Base-by-base conservation (phyloP, 1,284 basidiomycete species). In the Malassezia sp. region DNA sequence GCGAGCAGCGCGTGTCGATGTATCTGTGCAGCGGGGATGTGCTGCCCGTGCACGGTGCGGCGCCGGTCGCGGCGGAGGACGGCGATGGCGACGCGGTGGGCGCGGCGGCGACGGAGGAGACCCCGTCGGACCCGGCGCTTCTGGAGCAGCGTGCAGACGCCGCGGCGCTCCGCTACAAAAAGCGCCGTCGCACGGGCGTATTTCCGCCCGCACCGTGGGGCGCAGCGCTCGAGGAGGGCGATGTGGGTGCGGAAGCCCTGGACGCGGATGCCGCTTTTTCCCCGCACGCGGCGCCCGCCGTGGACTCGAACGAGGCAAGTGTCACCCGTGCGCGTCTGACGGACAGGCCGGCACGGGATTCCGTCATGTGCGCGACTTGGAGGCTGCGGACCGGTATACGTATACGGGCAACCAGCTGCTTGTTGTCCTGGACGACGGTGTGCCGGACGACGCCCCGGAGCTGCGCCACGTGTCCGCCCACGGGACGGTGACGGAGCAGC, bases 1-100 rank as follows among this genome's bases (percentile, higher is more conserved):
- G 56, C n/a, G 51, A 61, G 31, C 62, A 65, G 40, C 54, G 59
- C 18, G 61, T 67, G 12, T 63, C 60, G 9, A 51, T 64, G 43
- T 67, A 65, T 44, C 49, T 67, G 18, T 53, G 58, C 34, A 52
- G 59, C 23, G 60, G 54, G 14, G 61, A 67, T 38, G 46, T 53
- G 10, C 42, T 63, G n/a, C 42, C 53, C 17, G 23, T 24, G 23
- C 34, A 46, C 18, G 18, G 24, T 9, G 40, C 42, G 10, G 40
- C 38, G 11, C 24, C 26, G 5, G 49, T 55, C 22, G 57, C 57
- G 15, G 40, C 39, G 6, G 56, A 54, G 20, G 56, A 45, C 21
- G 51, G 51, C 12, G 45, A 51, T 43, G 38, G 44, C 2, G 42
- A 54, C 26, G 33, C 53, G 43, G 53, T 56, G 38, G 54, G 53